These are phyloP conservation scores for Candida sp. DNA, from an alignment of 1,139 yeast species.

Conservation along the genomic window DNA sequence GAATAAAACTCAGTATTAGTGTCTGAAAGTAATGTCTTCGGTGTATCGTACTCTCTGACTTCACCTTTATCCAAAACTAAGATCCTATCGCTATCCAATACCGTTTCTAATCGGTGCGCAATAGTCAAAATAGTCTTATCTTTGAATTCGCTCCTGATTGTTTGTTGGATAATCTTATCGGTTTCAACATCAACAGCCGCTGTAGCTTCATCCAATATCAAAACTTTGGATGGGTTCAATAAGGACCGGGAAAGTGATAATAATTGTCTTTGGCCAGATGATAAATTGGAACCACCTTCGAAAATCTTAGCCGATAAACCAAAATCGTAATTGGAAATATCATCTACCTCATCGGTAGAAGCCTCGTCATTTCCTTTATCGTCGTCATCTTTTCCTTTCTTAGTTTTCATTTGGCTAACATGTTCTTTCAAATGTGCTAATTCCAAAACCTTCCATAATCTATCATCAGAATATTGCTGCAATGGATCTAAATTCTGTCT, in stretches of 20 bases:
- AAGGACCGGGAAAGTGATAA: constrained; percentile 36
- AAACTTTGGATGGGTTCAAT: constrained; percentile 27
- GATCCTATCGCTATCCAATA: constrained; percentile 31
- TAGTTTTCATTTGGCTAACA: constrained; percentile 27
- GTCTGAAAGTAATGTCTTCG: constrained; percentile 20
- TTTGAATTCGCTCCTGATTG: constrained; percentile 27
- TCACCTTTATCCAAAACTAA: constrained; percentile 30
- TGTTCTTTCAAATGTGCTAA: constrained; percentile 34
- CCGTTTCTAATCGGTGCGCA: constrained; percentile 36
- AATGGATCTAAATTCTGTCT: constrained; percentile 37
- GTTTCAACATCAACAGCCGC: constrained; percentile 38
- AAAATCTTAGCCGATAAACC: constrained; percentile 20
- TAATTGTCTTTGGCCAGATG: constrained; percentile 36
- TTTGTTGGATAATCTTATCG: constrained; percentile 31
- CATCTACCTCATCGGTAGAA: not conserved
- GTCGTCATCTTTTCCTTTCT: constrained; percentile 13
- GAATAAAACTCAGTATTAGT: constrained; percentile 22
- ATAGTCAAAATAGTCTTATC: constrained; percentile 34
- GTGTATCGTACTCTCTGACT: constrained; percentile 30
- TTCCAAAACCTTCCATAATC: constrained; percentile 31
- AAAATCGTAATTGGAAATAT: constrained; percentile 6
- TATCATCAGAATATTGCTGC: constrained; percentile 22
- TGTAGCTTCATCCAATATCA: constrained; percentile 36
- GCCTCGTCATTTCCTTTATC: constrained; percentile 13
- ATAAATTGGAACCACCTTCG: constrained; percentile 35